Conservation (phyloP, 116 monocot species). For the Cymodocea nodosa region DNA sequence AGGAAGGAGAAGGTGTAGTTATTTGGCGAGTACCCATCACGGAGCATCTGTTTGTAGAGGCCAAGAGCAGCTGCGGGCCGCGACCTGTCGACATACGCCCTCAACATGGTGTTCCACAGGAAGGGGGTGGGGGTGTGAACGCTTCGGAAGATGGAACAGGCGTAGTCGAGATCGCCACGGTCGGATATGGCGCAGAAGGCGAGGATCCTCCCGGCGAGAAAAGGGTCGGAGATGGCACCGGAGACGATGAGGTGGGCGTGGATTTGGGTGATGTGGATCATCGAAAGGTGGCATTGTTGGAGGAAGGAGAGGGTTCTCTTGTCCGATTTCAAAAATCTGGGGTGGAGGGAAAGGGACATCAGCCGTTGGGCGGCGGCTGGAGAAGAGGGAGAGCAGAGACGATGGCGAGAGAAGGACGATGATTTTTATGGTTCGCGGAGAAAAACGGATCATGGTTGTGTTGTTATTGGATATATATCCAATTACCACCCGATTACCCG, state of each 20-base stretch:
- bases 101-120: slow-evolving; percentile 36
- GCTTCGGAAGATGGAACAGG: slow-evolving; percentile 15
- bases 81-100: slow-evolving; percentile 18
- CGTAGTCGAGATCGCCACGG: slow-evolving; percentile 18
- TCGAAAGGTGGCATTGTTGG: slow-evolving; percentile 15
- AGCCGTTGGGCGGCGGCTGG: neutral
- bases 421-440: no score
- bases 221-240: slow-evolving; percentile 37
- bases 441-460: no score
- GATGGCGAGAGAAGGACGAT: neutral
- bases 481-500: no score
- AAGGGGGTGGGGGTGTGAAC: slow-evolving; percentile 22
- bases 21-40: slow-evolving; percentile 21
- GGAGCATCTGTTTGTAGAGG: slow-evolving; percentile 24
- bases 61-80: slow-evolving; percentile 17
- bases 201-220: slow-evolving; percentile 28
- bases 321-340: slow-evolving; percentile 15
- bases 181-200: slow-evolving; percentile 22
- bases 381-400: neutral
- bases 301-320: slow-evolving; percentile 25
- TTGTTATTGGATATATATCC: no score
- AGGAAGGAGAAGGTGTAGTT: slow-evolving; percentile 68
- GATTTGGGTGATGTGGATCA: slow-evolving; percentile 16
- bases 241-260: slow-evolving; percentile 41
- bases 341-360: slow-evolving; percentile 7